Base-by-base conservation (phyloP, 495 filamentous ascomycete genomes). In the Hypoxylon fragiforme region DNA sequence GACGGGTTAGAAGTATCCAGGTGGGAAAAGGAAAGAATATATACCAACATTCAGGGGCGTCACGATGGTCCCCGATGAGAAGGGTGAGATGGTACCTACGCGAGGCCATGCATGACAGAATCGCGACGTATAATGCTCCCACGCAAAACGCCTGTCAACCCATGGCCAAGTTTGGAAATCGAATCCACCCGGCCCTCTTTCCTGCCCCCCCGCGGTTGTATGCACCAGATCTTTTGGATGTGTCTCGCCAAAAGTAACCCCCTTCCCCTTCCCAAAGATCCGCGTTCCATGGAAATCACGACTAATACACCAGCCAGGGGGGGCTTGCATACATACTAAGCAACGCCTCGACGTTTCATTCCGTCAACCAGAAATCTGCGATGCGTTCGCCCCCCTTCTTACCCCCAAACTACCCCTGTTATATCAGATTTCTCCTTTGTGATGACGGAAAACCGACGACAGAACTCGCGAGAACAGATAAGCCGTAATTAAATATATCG, bases 81-180 rank as follows among this genome's bases (percentile, higher is more conserved):
- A 9, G 24, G 24, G 24, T 9, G 4, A 28, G 9, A 28, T 4
- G 18, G 2, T 7, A 43, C 12, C 18, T 28, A 35, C 26, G 13
- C 32, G 35, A 14, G 39, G 31, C 12, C 14, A 47, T 46, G 15
- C 42, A 28, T 48, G 32, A 53, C 38, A 47, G 12, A 45, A 45
- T 26, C 9, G 9, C 16, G 38, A 49, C 44, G 31, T 43, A 24
- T 14, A 49, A 37, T 36, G 12, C 7, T 31, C 20, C 34, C 31
- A 38, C 14, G 19, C 3, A 22, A 2, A n/a, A 5, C 9, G 7
- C 26, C 19, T 32, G 47, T 39, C 48, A 54, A 26, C 21, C 5
- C 45, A 20, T 55, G 45, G 42, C 55, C 50, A 61, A 46, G n/a
- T n/a, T n/a, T n/a, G n/a, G n/a, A n/a, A n/a, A n/a, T n/a, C 14